Evolutionary conservation across 2,329 filamentous ascomycete species (phyloP), one percentile per base, ranked within the genome.

Genomic region (Zopfia rhizophila): DNA sequence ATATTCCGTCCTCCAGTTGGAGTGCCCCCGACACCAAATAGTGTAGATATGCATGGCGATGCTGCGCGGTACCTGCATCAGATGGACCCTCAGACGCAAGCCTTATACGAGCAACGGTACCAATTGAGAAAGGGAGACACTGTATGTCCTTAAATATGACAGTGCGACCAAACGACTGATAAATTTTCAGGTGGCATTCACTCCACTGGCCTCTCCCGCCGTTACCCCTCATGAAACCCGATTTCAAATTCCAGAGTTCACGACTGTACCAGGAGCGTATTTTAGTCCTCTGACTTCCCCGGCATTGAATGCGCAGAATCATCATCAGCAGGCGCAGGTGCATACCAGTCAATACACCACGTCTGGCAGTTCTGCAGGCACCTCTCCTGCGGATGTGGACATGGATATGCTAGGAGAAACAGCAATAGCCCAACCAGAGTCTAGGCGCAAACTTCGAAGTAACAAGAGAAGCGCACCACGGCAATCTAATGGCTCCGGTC

Each of bases 211-310:
- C 8, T 92, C 90, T 13, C 90, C 90, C n/a, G 90, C 89, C 4
- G 89, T 93, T 30, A 92, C 89, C 2, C 89, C 90, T 16, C 78
- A 91, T 38, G 90, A 92, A 62, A 78, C 83, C 29, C 84, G 87
- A 54, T 91, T 90, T 66, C 58, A 70, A 40, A 60, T 77, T 25
- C 76, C 78, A 10, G 80, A 83, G 42, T 90, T 71, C 50, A 59
- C 84, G 59, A 80, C 82, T 5, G 79, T 89, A 3, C 85, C 87
- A 0, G 83, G 82, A 24, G 82, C 88, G 23, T 93, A 91, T 72
- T 92, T 94, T 68, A 94, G 89, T 64, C 90, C 90, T 7, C 78
- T 94, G 36, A 91, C 88, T 4, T 94, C 90, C 12, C 90, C 90
- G 1, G 89, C 89, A 3, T 76, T 94, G 13, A 87, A 89, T 68